Conservation (phyloP, 257 asterid species). For the Solanum clarkiae region DNA sequence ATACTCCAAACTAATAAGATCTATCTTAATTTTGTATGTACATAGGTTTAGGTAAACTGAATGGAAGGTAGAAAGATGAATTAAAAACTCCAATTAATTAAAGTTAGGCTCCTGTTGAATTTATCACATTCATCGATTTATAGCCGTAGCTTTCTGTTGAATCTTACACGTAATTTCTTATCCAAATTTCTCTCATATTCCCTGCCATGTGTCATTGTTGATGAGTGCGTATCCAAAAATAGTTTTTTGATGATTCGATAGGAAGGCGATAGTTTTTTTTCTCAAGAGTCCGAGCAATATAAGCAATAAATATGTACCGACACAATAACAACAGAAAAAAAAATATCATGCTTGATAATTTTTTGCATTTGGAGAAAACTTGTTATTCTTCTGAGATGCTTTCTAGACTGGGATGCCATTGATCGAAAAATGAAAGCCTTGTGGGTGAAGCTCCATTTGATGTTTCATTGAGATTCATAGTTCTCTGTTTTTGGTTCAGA, state of each 20-base stretch:
- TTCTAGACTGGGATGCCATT: slow-evolving; percentile 17
- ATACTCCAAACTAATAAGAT: background rate
- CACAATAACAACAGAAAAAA: background rate
- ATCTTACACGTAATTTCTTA: background rate
- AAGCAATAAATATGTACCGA: background rate
- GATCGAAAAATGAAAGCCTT: slow-evolving; percentile 4
- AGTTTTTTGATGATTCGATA: background rate
- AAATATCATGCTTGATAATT: background rate
- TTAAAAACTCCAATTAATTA: background rate
- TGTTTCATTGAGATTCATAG: background rate
- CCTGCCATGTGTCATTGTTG: background rate
- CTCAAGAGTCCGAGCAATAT: background rate
- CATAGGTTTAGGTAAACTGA: background rate
- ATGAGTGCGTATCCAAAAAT: background rate
- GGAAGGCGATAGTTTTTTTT: background rate
- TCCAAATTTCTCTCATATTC: background rate
- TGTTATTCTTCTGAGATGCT: slow-evolving; percentile 12
- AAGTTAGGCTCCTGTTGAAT: background rate
- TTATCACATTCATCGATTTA: background rate
- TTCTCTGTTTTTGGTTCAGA: background rate
- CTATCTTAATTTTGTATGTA: background rate
- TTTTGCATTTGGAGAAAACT: background rate
- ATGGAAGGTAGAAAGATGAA: background rate
- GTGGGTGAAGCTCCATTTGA: background rate
- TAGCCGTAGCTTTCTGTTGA: background rate